Base-by-base conservation (phyloP, 176 grass and related monocot genomes). In the Cenchrus fungigraminus region DNA sequence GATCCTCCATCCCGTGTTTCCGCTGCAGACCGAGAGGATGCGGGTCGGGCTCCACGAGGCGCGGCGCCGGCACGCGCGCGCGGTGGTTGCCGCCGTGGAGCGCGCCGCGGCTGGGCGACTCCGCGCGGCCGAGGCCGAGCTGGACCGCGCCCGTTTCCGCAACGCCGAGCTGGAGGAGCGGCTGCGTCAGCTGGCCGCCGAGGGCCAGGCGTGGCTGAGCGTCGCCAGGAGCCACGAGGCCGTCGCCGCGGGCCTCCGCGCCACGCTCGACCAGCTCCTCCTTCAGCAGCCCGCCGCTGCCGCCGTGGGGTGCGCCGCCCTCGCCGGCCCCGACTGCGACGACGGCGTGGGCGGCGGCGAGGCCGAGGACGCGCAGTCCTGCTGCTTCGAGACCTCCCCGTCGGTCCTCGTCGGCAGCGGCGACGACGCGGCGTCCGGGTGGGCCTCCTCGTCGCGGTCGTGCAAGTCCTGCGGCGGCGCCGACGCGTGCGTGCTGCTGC, bases 171-270 rank as follows among this genome's bases (percentile, higher is more conserved):
- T 97, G 58, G 87, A 94, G 72, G 89, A 88, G 70, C 9, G 57
- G 68, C 53, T 97, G 0, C 49, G 71, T 20, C 85, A 84, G 65
- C 89, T 92, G 42, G 63, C 50, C 6, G 71, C 75, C 0, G 94
- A 97, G 66, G 86, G 55, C 3, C 76, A 92, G 42, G 86, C 81
- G 12, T 97, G 94, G 91, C 86, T 92, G 2, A 71, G 80, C 71
- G 64, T 86, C 17, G 87, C 94, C 28, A 77, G 78, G 76, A 82
- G 83, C 69, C 71, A 91, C 82, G 91, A 94, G 76, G 94, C 79
- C 54, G 37, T 82, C 2, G 87, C 74, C 10, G 11, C 64, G 0
- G 65, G 85, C 0, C 94, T 97, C 54, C 85, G 74, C 42, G 20
- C 85, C 17, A 86, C 83, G 13, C 84, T 94, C 3, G 89, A 97